Evolutionary conservation across 305 asterid genomes (phyloP), one percentile per base, ranked within the genome.

Genomic region (Fraxinus xanthoxyloides): DNA sequence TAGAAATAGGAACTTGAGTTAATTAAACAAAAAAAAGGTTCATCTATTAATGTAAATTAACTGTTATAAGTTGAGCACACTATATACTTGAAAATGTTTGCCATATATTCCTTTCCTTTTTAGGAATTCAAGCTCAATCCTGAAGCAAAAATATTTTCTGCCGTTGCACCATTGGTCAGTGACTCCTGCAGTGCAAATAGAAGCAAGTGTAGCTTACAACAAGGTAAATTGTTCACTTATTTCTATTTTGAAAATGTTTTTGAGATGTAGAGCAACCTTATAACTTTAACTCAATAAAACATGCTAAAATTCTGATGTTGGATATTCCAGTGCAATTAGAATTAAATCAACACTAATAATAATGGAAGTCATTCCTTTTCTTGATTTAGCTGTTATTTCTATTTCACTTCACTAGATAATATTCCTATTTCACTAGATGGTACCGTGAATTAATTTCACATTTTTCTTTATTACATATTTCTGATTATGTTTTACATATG

Each of bases 311-410:
- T n/a, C n/a, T n/a, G n/a, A n/a, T 36, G 99, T 95, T 81, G 99
- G 99, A 51, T 90, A 95, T 86, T 97, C 92, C 94, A 97, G 99
- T 87, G 95, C 97, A 56, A 83, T 95, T 61, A 98, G 99, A 77
- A 92, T 97, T 76, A 95, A 97, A 87, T 97, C 99, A 32, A 97
- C 99, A 36, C 96, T 97, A 23, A 97, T 97, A 83, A 97, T 97
- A 32, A 93, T 97, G 99, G 99, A 97, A 97, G 99, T 97, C 92
- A 95, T 97, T 86, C 99, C 99, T 23, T 97, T 97, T 85, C 99
- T 97, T 86, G 99, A 95, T 85, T 90, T 97, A 84, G 99, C 99
- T 0, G 99, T 97, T 89, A 92, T 98, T 89, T 76, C 84, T 54
- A 46, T 84, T 32, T 15, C 54, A 65, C 7, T 80, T 81, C 23